Percentiles rank a stretch among this genome's conserved stretches.
phyloP scores from a whole-genome alignment of 2,329 filamentous ascomycete genomes.

The Trichoderma breve region DNA sequence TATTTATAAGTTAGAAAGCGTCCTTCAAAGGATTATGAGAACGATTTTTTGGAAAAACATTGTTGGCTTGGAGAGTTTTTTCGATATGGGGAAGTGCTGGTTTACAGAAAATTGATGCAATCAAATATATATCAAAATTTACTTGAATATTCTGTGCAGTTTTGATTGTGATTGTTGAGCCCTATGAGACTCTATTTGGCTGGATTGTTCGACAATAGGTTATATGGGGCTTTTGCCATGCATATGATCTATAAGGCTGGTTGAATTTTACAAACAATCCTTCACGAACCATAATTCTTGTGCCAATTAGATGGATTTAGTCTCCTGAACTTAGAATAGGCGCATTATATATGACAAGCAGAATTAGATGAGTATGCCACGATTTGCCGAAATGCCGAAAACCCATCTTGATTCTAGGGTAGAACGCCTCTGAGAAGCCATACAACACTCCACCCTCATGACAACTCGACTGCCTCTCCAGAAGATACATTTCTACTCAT shows the following conservation, averaged over 20 bases:
- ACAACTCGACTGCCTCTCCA: background rate
- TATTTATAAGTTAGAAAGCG: slow-evolving; percentile 15
- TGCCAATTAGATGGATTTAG: background rate
- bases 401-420: background rate
- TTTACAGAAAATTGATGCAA: background rate
- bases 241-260: too few species aligned
- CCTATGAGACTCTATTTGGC: background rate
- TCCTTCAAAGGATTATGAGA: slow-evolving; percentile 19
- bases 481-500: background rate
- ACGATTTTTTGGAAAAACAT: background rate
- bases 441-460: background rate
- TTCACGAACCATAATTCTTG: background rate
- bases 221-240: background rate
- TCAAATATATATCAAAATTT: slow-evolving; percentile 2
- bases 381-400: background rate
- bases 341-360: background rate
- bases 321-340: accelerated
- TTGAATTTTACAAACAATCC: background rate
- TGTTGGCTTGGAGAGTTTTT: slow-evolving; percentile 2
- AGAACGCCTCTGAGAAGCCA: background rate
- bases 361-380: background rate
- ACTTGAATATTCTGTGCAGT: background rate
- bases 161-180: background rate
- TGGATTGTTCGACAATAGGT: background rate
- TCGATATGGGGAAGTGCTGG: background rate